phyloP scores from a whole-genome alignment of 805 yeast species.

The Suhomyces emberorum region DNA sequence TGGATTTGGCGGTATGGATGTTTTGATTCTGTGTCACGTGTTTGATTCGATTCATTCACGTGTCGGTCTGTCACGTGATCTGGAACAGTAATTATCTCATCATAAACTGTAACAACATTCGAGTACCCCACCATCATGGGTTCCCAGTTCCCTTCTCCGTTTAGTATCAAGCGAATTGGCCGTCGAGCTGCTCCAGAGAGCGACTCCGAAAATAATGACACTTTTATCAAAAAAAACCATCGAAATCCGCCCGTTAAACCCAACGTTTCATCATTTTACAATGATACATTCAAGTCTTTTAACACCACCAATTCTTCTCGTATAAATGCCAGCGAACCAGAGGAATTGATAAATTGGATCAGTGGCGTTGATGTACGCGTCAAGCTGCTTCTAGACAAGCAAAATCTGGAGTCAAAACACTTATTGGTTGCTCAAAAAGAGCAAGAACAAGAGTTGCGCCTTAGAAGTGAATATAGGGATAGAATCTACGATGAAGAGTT shows the following conservation, averaged over 20 bases:
- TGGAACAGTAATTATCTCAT: too few relatives aligned
- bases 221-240: conserved; percentile 1
- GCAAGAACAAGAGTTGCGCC: conserved; percentile 13
- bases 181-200: not conserved
- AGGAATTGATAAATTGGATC: conserved; percentile 30
- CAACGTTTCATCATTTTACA: too few relatives aligned
- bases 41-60: too few relatives aligned
- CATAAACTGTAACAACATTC: too few relatives aligned
- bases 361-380: conserved; percentile 23
- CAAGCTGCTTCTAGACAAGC: conserved; percentile 15
- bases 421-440: conserved; percentile 10
- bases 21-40: too few relatives aligned
- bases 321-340: conserved; percentile 6
- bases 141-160: conserved; percentile 22
- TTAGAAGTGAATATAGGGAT: conserved; percentile 16
- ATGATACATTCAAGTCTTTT: not conserved
- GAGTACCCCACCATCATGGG: too few relatives aligned
- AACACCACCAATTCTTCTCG: too few relatives aligned
- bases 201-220: conserved; percentile 1
- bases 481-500: conserved; percentile 28
- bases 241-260: too few relatives aligned
- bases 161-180: conserved; percentile 11
- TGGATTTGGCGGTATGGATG: too few relatives aligned
- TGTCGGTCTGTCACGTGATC: too few relatives aligned
- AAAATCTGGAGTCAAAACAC: conserved; percentile 14